Percentiles rank a stretch among this genome's conserved stretches.
Conservation (phyloP, 2,329 filamentous ascomycete species). For the Penicillium griseofulvum region DNA sequence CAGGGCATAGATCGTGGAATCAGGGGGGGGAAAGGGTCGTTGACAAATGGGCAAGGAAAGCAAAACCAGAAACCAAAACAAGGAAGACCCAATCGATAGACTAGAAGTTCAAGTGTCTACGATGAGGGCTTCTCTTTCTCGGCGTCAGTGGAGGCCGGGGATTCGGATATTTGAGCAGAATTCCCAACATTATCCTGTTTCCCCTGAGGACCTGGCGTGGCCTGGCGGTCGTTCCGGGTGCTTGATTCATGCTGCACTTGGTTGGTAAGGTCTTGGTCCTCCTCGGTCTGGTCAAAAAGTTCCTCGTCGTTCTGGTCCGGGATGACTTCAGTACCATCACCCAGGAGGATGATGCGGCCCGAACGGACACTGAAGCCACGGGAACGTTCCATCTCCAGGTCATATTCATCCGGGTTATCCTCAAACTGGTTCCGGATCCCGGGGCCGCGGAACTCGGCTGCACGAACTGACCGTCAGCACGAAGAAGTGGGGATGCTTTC, state of each 20-base stretch:
- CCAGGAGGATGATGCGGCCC: conserved; percentile 88
- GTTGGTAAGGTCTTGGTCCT: conserved; percentile 78
- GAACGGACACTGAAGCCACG: conserved; percentile 70
- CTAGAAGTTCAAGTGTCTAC: conserved; percentile 23
- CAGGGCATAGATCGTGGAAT: conserved; percentile 19
- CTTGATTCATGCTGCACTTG: conserved; percentile 64
- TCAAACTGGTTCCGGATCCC: conserved; percentile 80
- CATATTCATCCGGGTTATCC: conserved; percentile 64
- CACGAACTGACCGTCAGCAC: conserved; percentile 42
- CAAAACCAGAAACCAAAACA: conserved; percentile 16
- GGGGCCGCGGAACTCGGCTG: conserved; percentile 82
- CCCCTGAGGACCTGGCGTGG: conserved; percentile 50
- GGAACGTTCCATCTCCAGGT: conserved; percentile 51
- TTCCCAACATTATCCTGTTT: conserved; percentile 26
- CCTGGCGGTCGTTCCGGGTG: conserved; percentile 48
- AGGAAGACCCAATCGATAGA: conserved; percentile 12
- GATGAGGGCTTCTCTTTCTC: conserved; percentile 34
- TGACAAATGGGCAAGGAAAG: conserved; percentile 14
- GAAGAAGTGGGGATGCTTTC: conserved; percentile 35
- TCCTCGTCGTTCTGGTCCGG: conserved; percentile 86
- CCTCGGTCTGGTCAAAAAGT: conserved; percentile 89
- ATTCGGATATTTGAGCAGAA: conserved; percentile 34
- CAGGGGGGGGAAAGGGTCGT: conserved; percentile 13
- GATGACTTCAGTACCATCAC: conserved; percentile 89
- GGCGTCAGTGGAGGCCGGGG: conserved; percentile 38